Evolutionary conservation across 345 rosid species (phyloP), one percentile per base, ranked within the genome.

Genomic region (Erucastrum elatum): DNA sequence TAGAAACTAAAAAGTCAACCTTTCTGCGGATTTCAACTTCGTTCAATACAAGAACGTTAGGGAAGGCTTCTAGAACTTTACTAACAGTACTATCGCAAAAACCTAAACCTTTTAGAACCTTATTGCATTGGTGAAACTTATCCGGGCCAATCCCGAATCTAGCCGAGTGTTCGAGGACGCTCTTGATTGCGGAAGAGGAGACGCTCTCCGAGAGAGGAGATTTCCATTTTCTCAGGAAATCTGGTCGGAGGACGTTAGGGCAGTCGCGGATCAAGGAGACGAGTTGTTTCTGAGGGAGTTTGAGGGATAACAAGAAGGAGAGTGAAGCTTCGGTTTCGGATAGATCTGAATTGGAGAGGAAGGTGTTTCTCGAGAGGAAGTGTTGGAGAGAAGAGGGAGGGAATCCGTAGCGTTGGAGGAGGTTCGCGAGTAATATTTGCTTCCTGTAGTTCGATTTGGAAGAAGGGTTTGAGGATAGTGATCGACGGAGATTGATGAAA

Each of bases 391-490:
- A 83, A 41, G 91, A 85, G 31, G 87, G 82, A 79, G 96, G 73
- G 72, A 94, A 87, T 3, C 96, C 94, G 68, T 86, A 85, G 84
- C 90, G 87, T 73, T 81, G 88, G 63, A 91, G 87, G 56, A 94
- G 86, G 87, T 79, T 87, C 21, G 91, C 86, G 11, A 91, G 82
- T 6, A 86, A 75, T 68, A 89, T 74, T 51, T 71, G 90, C 63
- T 84, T 84, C 75, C 88, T 80, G 64, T 75, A 79, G 1, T 74
- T 80, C 11, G 88, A 84, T 37, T 75, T 77, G n/a, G 84, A 72
- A 62, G 69, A 70, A 2, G 63, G 56, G 12, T 4, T 71, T 66
- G 84, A 31, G 3, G 84, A 74, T 37, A 82, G 56, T n/a, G 79
- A 56, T 68, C 75, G 82, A 58, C 34, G 71, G 44, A 73, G 75